These are phyloP conservation scores for Hemisphaericaspora lyxosophila DNA, from an alignment of 1,139 yeast genomes.

Conservation along the genomic window DNA sequence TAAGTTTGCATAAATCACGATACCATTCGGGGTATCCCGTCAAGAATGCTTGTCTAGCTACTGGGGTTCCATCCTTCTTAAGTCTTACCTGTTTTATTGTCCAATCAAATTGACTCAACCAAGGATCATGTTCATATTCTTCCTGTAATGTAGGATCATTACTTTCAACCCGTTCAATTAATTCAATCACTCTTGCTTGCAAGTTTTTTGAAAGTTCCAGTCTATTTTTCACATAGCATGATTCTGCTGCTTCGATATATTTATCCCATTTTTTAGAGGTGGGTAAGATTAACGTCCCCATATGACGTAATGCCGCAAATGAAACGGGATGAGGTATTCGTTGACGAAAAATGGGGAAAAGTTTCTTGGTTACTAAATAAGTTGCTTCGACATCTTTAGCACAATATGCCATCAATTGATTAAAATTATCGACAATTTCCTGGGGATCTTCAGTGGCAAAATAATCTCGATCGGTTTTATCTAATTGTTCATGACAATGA, in stretches of 20 bases:
- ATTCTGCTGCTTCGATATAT: conserved; percentile 71
- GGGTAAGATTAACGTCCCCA: conserved; percentile 80
- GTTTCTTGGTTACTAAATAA: conserved; percentile 61
- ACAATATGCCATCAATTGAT: conserved; percentile 71
- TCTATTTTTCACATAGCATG: conserved; percentile 59
- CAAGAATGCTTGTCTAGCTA: conserved; percentile 70
- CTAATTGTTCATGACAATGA: conserved; percentile 71
- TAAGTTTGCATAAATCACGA: conserved; percentile 61
- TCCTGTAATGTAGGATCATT: conserved; percentile 26
- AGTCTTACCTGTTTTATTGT: conserved; percentile 56
- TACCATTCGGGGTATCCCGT: conserved; percentile 98
- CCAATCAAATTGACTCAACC: conserved; percentile 94
- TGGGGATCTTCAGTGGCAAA: conserved; percentile 59
- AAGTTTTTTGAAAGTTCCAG: conserved; percentile 59
- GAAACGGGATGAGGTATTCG: conserved; percentile 94
- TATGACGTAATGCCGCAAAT: conserved; percentile 78
- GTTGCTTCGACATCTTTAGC: conserved; percentile 83
- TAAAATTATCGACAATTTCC: conserved; percentile 58
- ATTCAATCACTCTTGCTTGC: conserved; percentile 57
- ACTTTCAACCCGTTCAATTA: conserved; percentile 40
- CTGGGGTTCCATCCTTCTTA: conserved; percentile 73
- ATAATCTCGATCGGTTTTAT: conserved; percentile 64
- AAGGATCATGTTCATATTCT: conserved; percentile 61
- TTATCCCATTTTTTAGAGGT: conserved; percentile 72
- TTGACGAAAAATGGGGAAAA: conserved; percentile 65